Conservation (phyloP, 2,329 filamentous ascomycete genomes). For the Stachybotrys echinatus region DNA sequence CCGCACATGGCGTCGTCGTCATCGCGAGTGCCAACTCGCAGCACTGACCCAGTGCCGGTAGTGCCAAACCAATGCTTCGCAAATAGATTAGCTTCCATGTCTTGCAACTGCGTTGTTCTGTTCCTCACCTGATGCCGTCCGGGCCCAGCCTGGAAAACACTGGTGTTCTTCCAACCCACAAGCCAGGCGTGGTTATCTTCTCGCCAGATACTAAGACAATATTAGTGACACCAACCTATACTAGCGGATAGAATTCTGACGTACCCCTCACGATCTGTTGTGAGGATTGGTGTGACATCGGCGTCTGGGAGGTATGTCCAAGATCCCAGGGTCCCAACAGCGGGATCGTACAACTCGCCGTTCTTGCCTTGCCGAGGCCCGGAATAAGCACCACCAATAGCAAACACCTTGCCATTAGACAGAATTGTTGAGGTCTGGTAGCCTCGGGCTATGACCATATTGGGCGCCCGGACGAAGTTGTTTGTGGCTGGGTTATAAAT, state of each 20-base stretch:
- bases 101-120: no score
- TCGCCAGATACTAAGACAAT: constrained; percentile 45
- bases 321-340: constrained; percentile 26
- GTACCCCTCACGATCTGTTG: constrained; percentile 40
- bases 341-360: constrained; percentile 48
- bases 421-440: constrained; percentile 47
- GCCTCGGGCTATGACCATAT: constrained; percentile 44
- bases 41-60: constrained; percentile 28
- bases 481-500: constrained; percentile 36
- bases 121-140: constrained; percentile 45
- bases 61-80: constrained; percentile 54
- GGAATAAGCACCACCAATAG: constrained; percentile 51
- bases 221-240: no score
- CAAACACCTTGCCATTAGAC: constrained; percentile 50
- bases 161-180: constrained; percentile 38
- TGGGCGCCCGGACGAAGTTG: constrained; percentile 30
- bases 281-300: constrained; percentile 44
- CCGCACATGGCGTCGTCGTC: constrained; percentile 46
- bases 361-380: constrained; percentile 46
- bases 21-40: constrained; percentile 19
- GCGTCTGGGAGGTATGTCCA: constrained; percentile 42
- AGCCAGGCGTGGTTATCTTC: constrained; percentile 27
- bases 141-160: constrained; percentile 51
- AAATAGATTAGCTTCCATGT: no score
- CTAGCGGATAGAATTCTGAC: no score